Conservation (phyloP, 78 protist species). For the Dictyostelium purpureum region DNA sequence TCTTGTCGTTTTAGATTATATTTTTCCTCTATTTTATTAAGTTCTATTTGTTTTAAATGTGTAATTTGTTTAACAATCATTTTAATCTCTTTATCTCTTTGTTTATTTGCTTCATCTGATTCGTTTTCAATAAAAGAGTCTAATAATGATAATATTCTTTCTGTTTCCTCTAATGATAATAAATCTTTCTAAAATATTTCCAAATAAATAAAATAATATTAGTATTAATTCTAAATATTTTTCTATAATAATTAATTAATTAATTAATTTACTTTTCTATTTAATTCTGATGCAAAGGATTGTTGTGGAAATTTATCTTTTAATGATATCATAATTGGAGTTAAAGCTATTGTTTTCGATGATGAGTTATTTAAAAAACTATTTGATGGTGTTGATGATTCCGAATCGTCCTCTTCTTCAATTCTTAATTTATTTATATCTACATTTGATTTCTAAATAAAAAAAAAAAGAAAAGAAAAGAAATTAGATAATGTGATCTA, state of each 20-base stretch:
- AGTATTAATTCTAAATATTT: not conserved
- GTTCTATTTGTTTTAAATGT: slow-evolving; percentile 8
- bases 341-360: slow-evolving; percentile 8
- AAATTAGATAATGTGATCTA: not conserved
- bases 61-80: slow-evolving; percentile 18
- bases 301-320: slow-evolving; percentile 49
- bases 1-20: slow-evolving; percentile 28
- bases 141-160: slow-evolving; percentile 15
- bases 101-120: slow-evolving; percentile 1
- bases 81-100: slow-evolving; percentile 33
- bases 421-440: slow-evolving; percentile 58
- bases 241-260: not conserved
- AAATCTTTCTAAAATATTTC: slow-evolving; percentile 37
- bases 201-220: not conserved
- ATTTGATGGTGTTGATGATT: slow-evolving; percentile 26
- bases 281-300: slow-evolving; percentile 28
- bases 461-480: not conserved
- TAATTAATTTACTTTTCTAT: slow-evolving; percentile 30
- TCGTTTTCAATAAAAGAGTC: slow-evolving; percentile 17
- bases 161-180: slow-evolving; percentile 59
- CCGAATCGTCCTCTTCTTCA: slow-evolving; percentile 23
- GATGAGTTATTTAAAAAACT: not conserved
- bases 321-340: slow-evolving; percentile 55
- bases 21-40: slow-evolving; percentile 1
- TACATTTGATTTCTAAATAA: slow-evolving; percentile 21